A percentile compares a stretch with the other conserved stretches of the same genome.
phyloP scores from a whole-genome alignment of 208 protist species.

The Herpetomonas samuelpessoai region DNA sequence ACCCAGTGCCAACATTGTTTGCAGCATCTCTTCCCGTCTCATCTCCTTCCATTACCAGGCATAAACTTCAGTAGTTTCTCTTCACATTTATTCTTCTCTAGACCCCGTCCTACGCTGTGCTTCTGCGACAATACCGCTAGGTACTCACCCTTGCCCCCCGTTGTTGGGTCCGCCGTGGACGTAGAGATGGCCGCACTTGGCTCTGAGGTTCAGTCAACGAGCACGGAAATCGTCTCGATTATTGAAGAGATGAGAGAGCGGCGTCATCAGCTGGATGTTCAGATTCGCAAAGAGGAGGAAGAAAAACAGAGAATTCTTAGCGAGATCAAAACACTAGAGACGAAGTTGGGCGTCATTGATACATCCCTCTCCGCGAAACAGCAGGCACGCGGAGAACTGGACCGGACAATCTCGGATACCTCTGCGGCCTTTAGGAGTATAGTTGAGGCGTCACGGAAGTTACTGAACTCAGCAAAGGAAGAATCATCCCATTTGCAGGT shows the following conservation, averaged over 20 bases:
- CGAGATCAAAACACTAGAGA: constrained; percentile 56
- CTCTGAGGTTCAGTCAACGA: constrained; percentile 79
- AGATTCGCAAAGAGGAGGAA: constrained; percentile 76
- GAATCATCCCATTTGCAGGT: constrained; percentile 52
- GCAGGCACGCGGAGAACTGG: constrained; percentile 51
- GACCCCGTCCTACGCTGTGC: no score
- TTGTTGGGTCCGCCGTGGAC: no score
- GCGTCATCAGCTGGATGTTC: constrained; percentile 50
- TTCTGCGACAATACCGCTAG: no score
- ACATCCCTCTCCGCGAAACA: constrained; percentile 57
- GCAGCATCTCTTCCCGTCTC: no score
- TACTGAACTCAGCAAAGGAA: constrained; percentile 68
- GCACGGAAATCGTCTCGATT: constrained; percentile 81
- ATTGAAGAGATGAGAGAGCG: constrained; percentile 91
- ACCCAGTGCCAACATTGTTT: no score
- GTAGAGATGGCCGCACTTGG: constrained; percentile 72
- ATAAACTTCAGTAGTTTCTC: no score
- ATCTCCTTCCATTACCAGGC: no score
- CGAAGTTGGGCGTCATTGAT: constrained; percentile 38
- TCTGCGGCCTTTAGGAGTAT: constrained; percentile 84
- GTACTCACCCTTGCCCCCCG: no score
- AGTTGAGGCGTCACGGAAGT: constrained; percentile 77
- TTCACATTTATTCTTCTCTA: no score
- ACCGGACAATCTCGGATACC: constrained; percentile 79
- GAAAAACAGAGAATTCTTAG: constrained; percentile 43